Evolutionary conservation across 441 rosid species (phyloP).

Genomic region (Sinapis alba): DNA sequence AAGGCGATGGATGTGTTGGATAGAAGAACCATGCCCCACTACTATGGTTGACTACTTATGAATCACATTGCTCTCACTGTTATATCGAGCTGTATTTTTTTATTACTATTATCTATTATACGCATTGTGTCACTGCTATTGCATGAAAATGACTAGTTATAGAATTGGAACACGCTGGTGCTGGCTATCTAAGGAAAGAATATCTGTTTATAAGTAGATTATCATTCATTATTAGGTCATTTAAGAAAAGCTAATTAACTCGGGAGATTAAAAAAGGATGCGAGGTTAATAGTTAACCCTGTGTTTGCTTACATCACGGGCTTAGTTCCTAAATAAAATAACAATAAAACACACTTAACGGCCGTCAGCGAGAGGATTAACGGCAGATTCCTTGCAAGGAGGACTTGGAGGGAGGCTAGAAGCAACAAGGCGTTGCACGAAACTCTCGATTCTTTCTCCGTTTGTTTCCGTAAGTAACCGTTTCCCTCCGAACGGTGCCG

Average conservation of each 20-base stretch:
- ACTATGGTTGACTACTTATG: conserved; percentile 21
- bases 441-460: conserved; percentile 72
- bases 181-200: conserved; percentile 34
- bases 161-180: conserved; percentile 41
- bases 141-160: conserved; percentile 40
- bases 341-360: conserved; percentile 44
- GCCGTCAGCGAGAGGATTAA: conserved; percentile 63
- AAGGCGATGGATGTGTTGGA: conserved; percentile 21
- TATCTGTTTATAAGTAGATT: conserved; percentile 22
- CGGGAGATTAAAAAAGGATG: conserved; percentile 12
- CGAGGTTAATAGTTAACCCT: conserved; percentile 29
- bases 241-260: conserved; percentile 21
- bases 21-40: conserved; percentile 16
- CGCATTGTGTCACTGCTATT: neutral
- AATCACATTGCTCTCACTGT: conserved; percentile 17
- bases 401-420: conserved; percentile 90
- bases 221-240: conserved; percentile 9
- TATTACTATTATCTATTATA: neutral
- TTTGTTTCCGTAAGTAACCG: conserved; percentile 82
- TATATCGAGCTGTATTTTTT: conserved; percentile 35
- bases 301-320: conserved; percentile 35
- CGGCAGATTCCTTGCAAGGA: conserved; percentile 84
- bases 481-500: conserved; percentile 92
- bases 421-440: conserved; percentile 82
- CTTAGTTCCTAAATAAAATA: neutral